phyloP scores from a whole-genome alignment of 306 rosid genomes.

The Boehmeria nivea region DNA sequence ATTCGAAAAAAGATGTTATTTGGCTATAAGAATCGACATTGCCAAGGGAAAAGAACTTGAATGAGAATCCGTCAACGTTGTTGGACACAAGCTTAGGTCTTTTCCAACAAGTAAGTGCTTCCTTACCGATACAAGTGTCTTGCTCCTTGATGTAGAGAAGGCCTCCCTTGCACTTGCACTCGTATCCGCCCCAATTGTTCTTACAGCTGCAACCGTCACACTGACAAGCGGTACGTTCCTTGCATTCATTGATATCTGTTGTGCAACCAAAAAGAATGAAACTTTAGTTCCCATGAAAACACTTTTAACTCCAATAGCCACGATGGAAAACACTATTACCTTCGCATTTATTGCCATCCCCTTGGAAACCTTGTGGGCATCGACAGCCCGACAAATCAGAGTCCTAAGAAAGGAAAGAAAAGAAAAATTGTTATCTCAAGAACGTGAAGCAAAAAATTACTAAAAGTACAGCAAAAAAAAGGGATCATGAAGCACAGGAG shows the following conservation, averaged over 20 bases:
- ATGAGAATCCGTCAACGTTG: no score
- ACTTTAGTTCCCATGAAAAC: neutral
- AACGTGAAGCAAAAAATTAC: neutral
- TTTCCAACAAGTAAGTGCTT: no score
- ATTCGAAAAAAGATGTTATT: no score
- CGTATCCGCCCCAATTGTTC: constrained; percentile 54
- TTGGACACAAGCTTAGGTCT: no score
- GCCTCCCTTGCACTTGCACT: constrained; percentile 44
- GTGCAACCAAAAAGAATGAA: neutral
- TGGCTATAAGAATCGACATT: no score
- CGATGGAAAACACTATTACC: constrained; percentile 43
- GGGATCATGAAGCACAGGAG: constrained; percentile 1
- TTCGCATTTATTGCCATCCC: constrained; percentile 63
- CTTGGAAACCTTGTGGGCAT: constrained; percentile 69
- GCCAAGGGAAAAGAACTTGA: no score
- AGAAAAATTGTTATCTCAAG: neutral
- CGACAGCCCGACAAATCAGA: constrained; percentile 54
- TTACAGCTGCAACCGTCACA: constrained; percentile 49
- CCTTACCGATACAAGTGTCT: constrained; percentile 48
- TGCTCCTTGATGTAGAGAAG: constrained; percentile 43
- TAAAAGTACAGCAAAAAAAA: neutral
- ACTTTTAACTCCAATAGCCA: neutral
- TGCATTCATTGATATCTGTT: constrained; percentile 50
- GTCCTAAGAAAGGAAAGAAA: constrained; percentile 39
- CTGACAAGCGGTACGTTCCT: constrained; percentile 35